Evolutionary conservation across 2,329 filamentous ascomycete genomes (phyloP), one percentile per base, ranked within the genome.

Genomic region (Neospermospora avenae): DNA sequence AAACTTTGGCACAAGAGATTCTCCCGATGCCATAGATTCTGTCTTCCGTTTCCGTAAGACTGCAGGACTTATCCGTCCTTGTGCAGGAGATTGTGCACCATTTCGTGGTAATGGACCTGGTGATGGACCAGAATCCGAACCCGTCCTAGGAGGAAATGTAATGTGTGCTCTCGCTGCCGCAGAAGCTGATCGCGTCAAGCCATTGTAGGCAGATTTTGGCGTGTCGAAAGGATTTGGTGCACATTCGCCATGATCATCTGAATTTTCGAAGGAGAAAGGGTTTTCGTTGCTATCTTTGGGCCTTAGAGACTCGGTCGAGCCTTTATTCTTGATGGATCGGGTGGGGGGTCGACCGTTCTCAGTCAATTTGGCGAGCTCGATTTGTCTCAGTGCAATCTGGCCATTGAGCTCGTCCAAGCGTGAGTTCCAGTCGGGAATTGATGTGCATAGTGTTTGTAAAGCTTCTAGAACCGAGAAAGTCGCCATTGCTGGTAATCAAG

Each of bases 351-450:
- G 74, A 34, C 70, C 67, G 24, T 63, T 69, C 25, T 70, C 71
- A 52, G 72, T 75, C 58, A 82, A 71, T 59, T 77, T 77, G 37
- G 84, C 84, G 58, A 87, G 77, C 69, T 87, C 84, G 54, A 77
- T 74, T 75, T 88, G 85, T 60, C 85, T 83, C 68, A 81, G 77
- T 60, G 84, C 80, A 60, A 88, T 85, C 71, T 87, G 81, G 61
- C 77, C 77, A 68, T 79, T 85, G 59, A 88, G 78, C 55, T 85
- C 81, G 63, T 86, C 81, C 46, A 88, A 78, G 22, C 82, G 79
- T 60, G 75, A 75, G 39, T 82, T 75, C 85, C 85, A 88, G 70
- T 81, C 79, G 16, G 84, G 85, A 44, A 86, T 77, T 61, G 85
- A 83, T 64, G 72, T 76, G 57, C 77, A 76, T 39, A 88, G 76